Percentiles rank a stretch among this genome's conserved stretches.
These are phyloP conservation scores for Venturia asperata DNA, from an alignment of 2,329 filamentous ascomycete species.

Conservation along the genomic window DNA sequence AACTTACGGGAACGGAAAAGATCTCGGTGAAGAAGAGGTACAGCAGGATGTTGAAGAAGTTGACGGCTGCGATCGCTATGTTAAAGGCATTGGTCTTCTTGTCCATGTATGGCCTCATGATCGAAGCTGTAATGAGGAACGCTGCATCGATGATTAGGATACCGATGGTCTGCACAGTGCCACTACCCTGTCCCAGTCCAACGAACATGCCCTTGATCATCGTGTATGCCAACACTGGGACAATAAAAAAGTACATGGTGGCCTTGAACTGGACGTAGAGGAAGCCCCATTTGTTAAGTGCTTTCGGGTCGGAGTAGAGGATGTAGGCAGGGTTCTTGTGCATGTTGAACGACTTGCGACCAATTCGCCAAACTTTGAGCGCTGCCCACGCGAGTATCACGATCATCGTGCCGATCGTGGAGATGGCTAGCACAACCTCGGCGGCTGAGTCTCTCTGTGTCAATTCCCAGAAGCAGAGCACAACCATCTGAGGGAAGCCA, in stretches of 20 bases:
- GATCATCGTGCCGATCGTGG: constrained; percentile 78
- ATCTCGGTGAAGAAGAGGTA: constrained; percentile 80
- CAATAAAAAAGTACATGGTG: constrained; percentile 90
- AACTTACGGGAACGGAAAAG: constrained; percentile 68
- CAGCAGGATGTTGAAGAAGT: constrained; percentile 87
- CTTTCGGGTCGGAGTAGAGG: constrained; percentile 88
- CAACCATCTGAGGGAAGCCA: constrained; percentile 83
- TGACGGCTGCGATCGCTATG: constrained; percentile 81
- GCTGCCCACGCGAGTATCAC: constrained; percentile 77
- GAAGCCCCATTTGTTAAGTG: constrained; percentile 96
- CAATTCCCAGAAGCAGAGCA: constrained; percentile 90
- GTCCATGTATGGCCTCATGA: constrained; percentile 94
- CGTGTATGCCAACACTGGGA: constrained; percentile 69
- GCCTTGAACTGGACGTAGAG: constrained; percentile 95
- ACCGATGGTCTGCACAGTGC: constrained; percentile 70
- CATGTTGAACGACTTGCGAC: constrained; percentile 78
- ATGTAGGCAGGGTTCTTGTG: constrained; percentile 97
- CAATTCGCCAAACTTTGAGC: constrained; percentile 82
- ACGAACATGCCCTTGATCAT: constrained; percentile 88
- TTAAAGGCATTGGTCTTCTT: constrained; percentile 97
- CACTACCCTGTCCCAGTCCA: constrained; percentile 65
- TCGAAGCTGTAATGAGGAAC: constrained; percentile 68
- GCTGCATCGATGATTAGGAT: constrained; percentile 75
- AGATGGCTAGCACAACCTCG: constrained; percentile 77
- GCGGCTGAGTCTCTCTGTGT: constrained; percentile 78